Conservation (phyloP, 441 rosid species). For the Gossypium schwendimanii region DNA sequence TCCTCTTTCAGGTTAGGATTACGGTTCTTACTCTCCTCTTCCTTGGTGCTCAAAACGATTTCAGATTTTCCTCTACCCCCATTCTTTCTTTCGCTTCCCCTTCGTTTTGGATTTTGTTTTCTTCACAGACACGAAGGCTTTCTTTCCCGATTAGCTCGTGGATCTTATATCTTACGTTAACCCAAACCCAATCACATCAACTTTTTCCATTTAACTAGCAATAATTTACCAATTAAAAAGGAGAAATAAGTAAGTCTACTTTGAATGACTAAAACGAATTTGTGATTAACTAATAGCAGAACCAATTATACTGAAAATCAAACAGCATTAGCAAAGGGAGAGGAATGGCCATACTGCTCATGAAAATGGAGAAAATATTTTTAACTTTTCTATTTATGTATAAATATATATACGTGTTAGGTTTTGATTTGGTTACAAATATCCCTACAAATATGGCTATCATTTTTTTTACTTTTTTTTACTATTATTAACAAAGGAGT, state of each 20-base stretch:
- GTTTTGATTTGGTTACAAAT: background rate
- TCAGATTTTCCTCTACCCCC: background rate
- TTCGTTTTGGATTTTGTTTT: background rate
- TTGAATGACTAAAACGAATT: background rate
- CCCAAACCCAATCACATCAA: background rate
- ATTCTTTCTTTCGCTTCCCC: background rate
- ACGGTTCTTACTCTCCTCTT: background rate
- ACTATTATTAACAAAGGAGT: background rate
- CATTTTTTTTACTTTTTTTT: background rate
- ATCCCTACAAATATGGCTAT: background rate
- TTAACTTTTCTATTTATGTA: background rate
- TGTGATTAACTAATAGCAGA: background rate
- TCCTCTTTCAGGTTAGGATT: slow-evolving; percentile 34
- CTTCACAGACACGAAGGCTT: background rate
- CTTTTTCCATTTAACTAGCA: background rate
- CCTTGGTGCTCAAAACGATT: background rate
- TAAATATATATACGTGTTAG: background rate
- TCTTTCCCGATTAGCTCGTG: background rate
- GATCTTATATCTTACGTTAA: background rate
- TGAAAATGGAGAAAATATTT: background rate
- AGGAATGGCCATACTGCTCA: background rate
- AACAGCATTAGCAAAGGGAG: background rate
- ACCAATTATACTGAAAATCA: background rate
- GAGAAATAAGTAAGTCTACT: background rate
- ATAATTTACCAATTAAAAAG: background rate